A percentile compares a stretch with the other conserved stretches of the same genome.
phyloP scores from a whole-genome alignment of 164 flowering plant species.

The Sextonia rubra region DNA sequence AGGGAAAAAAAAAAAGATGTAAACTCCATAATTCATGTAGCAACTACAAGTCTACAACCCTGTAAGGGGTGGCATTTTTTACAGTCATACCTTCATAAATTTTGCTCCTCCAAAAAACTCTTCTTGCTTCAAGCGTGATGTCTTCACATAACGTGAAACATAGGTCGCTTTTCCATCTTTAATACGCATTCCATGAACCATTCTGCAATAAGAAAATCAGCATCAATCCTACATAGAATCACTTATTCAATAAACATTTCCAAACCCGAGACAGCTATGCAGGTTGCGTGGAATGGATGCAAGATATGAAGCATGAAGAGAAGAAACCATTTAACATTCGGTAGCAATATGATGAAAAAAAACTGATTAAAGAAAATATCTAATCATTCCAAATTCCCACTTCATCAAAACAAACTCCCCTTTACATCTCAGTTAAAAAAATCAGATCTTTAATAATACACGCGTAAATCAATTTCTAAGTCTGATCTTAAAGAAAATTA shows the following conservation, averaged over 20 bases:
- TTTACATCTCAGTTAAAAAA: too few relatives aligned
- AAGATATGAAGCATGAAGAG: neutral
- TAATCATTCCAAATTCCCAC: too few relatives aligned
- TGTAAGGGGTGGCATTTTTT: neutral
- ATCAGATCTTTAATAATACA: too few relatives aligned
- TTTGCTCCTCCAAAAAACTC: slow-evolving; percentile 78
- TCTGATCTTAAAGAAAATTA: neutral
- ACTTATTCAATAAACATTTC: neutral
- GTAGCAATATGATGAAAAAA: neutral
- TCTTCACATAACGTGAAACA: slow-evolving; percentile 80
- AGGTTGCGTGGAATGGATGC: neutral
- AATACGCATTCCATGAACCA: slow-evolving; percentile 93
- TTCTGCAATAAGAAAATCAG: slow-evolving; percentile 38
- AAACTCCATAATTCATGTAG: neutral
- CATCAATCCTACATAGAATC: neutral
- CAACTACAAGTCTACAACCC: neutral
- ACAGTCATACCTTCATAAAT: slow-evolving; percentile 73
- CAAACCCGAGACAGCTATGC: neutral
- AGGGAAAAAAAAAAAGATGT: neutral
- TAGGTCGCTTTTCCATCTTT: slow-evolving; percentile 95
- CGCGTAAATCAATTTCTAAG: too few relatives aligned
- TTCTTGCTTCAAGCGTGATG: slow-evolving; percentile 90
- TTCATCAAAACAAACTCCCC: too few relatives aligned
- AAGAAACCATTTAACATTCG: neutral
- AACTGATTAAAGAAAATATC: neutral